Evolutionary conservation across 805 yeast genomes (phyloP).

Genomic region (Lipomyces orientalis): DNA sequence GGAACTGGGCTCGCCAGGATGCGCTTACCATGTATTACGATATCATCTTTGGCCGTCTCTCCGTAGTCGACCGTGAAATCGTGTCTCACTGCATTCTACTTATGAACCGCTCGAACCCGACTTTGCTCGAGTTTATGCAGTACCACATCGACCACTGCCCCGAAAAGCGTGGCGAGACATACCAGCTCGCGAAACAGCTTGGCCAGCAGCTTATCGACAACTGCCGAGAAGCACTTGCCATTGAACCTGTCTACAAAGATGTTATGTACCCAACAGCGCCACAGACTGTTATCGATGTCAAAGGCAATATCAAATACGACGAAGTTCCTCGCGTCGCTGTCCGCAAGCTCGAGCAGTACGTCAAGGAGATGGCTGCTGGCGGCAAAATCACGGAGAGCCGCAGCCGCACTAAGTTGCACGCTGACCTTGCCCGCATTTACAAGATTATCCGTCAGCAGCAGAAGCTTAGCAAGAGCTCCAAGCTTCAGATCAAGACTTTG

Average conservation of each 20-base stretch:
- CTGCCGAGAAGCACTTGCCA: constrained; percentile 82
- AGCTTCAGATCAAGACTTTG: constrained; percentile 38
- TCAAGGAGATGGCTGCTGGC: constrained; percentile 95
- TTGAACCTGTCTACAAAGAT: constrained; percentile 93
- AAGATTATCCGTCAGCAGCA: constrained; percentile 77
- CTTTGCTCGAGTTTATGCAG: constrained; percentile 95
- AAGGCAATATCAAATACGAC: constrained; percentile 83
- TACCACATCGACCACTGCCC: constrained; percentile 87
- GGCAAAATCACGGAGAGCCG: constrained; percentile 75
- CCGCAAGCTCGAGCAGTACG: constrained; percentile 94
- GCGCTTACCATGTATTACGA: constrained; percentile 91
- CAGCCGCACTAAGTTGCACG: constrained; percentile 61
- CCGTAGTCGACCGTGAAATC: constrained; percentile 92
- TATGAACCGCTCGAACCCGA: constrained; percentile 96
- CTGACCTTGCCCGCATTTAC: constrained; percentile 79
- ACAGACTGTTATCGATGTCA: constrained; percentile 81
- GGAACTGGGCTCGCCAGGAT: constrained; percentile 99
- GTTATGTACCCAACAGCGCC: constrained; percentile 95
- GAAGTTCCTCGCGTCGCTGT: constrained; percentile 90
- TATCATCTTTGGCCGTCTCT: constrained; percentile 90
- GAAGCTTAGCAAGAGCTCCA: constrained; percentile 61
- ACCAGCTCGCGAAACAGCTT: constrained; percentile 83
- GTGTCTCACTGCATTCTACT: constrained; percentile 95
- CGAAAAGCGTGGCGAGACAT: constrained; percentile 86
- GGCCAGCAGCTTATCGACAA: constrained; percentile 95